Evolutionary conservation across 2,329 filamentous ascomycete species (phyloP), one percentile per base, ranked within the genome.

Genomic region (Aspergillus tanneri): DNA sequence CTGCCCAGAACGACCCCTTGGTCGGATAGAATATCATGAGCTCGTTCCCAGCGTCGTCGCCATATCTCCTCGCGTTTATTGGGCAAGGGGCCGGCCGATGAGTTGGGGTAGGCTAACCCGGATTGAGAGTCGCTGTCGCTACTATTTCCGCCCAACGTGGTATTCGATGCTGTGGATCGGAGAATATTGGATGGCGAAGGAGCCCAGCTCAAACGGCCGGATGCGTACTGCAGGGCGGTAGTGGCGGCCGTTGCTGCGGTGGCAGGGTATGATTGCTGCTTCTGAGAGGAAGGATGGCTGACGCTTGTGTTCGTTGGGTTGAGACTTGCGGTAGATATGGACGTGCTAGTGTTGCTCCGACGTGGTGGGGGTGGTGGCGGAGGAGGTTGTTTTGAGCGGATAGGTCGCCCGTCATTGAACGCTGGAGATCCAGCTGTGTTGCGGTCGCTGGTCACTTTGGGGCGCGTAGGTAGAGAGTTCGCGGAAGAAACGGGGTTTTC

Each of bases 61-160:
- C 75, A 78, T 7, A 76, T 58, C 46, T 77, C 75, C 47, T 77
- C 71, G 7, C 74, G 73, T 47, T 75, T 77, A 43, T 71, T 76
- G 3, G 69, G 67, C 2, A 72, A 58, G 0, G 71, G 62, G 2
- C 63, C 55, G 10, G 63, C 47, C 2, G 51, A 38, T 9, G 42
- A 28, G 37, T 50, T 49, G 36, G 43, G 21, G 23, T 48, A 47
- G 23, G 40, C 27, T 5, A 38, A 18, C 5, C 49, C 27, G 16
- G 49, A 49, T 47, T 61, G 47, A n/a, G 53, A 46, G 47, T 50
- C 55, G 37, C 24, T 57, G 36, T 54, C 50, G n/a, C 41, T 43
- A 23, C 32, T 48, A 41, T 40, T 57, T 16, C 52, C 52, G 36
- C 53, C 58, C 2, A 63, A 39, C 1, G 55, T 54, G 9, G 57